These are phyloP conservation scores for Fusarium verticillioides DNA, from an alignment of 2,329 filamentous ascomycete genomes.

Conservation along the genomic window DNA sequence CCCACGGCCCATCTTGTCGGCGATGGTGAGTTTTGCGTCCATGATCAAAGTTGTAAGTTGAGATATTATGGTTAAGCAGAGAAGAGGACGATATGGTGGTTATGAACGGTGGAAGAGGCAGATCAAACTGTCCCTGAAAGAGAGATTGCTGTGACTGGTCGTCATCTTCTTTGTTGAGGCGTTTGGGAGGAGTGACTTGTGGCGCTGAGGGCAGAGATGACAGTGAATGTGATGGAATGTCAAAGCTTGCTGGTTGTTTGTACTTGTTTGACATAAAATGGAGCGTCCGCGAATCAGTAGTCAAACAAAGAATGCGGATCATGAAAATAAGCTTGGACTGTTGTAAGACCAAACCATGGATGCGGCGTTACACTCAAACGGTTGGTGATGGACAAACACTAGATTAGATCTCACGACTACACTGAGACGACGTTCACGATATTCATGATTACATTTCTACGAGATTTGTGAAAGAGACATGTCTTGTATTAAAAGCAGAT, in stretches of 20 bases:
- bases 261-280: background rate
- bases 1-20: slow-evolving; percentile 19
- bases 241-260: background rate
- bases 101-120: background rate
- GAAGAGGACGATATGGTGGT: background rate
- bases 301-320: background rate
- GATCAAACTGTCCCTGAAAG: background rate
- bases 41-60: background rate
- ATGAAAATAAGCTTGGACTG: background rate
- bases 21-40: slow-evolving; percentile 5
- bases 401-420: background rate
- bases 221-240: background rate
- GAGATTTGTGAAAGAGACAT: background rate
- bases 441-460: background rate
- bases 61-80: background rate
- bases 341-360: background rate
- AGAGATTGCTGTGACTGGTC: no score
- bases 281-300: background rate
- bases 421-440: background rate
- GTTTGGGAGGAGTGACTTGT: background rate
- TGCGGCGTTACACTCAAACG: background rate
- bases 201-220: background rate
- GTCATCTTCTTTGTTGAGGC: background rate
- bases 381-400: background rate
- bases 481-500: slow-evolving; percentile 24